phyloP scores from a whole-genome alignment of 805 yeast genomes.

The Crinitomyces ghanaensis region DNA sequence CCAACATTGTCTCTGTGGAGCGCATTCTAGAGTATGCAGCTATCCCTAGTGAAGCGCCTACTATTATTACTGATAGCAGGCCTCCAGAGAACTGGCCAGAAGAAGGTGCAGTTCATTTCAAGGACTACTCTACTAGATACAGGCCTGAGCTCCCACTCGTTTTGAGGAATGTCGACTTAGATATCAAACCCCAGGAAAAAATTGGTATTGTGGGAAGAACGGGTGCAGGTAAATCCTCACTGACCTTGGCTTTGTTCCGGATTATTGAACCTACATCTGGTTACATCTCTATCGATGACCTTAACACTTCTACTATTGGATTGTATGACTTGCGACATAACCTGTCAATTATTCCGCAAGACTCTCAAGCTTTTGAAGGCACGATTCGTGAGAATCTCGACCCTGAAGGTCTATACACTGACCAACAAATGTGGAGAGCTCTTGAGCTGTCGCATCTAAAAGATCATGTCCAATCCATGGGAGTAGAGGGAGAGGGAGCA shows the following conservation, averaged over 20 bases:
- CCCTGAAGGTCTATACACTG: constrained; percentile 57
- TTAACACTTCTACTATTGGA: constrained; percentile 59
- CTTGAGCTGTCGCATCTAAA: constrained; percentile 70
- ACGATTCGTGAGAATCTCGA: constrained; percentile 77
- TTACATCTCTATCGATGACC: constrained; percentile 57
- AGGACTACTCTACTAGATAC: constrained; percentile 71
- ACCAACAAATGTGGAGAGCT: constrained; percentile 75
- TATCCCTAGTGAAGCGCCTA: constrained; percentile 80
- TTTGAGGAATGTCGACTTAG: constrained; percentile 52
- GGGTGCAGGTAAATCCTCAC: constrained; percentile 89
- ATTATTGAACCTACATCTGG: constrained; percentile 70
- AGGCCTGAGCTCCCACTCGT: constrained; percentile 74
- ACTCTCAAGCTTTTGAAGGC: constrained; percentile 86
- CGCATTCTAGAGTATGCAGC: constrained; percentile 79
- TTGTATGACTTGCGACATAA: constrained; percentile 60
- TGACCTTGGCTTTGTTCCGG: constrained; percentile 74
- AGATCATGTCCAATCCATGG: constrained; percentile 45
- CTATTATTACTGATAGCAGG: constrained; percentile 45
- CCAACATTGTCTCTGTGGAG: constrained; percentile 94
- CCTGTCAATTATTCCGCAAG: constrained; percentile 85
- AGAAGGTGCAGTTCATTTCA: constrained; percentile 54
- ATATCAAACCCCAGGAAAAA: constrained; percentile 66
- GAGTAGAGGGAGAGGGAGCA: no score
- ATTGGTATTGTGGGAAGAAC: constrained; percentile 95
- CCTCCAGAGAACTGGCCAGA: constrained; percentile 70